Conservation (phyloP, 176 grass and related monocot species). For the Neostapfia colusana region DNA sequence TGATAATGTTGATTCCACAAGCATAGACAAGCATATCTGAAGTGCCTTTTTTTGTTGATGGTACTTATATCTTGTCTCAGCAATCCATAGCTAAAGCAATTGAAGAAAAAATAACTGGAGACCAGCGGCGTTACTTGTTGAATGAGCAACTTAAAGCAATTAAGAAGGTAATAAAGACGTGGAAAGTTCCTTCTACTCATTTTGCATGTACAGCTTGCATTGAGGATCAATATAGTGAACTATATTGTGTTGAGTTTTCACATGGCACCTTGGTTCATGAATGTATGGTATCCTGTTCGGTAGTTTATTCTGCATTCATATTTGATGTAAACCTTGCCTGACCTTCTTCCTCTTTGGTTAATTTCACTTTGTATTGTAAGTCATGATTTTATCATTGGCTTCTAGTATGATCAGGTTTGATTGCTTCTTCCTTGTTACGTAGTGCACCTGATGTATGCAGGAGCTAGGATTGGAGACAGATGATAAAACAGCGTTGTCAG, state of each 20-base stretch:
- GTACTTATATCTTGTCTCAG: constrained; percentile 30
- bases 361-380: background rate
- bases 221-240: constrained; percentile 14
- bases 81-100: constrained; percentile 84
- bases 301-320: background rate
- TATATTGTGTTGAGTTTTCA: background rate
- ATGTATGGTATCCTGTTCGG: background rate
- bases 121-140: constrained; percentile 92
- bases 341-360: background rate
- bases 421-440: background rate
- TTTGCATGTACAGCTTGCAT: background rate
- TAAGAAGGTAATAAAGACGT: constrained; percentile 64
- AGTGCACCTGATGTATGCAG: constrained; percentile 38
- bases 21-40: background rate
- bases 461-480: constrained; percentile 97
- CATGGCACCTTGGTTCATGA: background rate
- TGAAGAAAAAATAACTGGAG: constrained; percentile 98
- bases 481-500: constrained; percentile 97
- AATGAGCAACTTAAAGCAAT: constrained; percentile 99
- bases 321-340: background rate
- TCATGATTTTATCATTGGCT: background rate
- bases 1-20: constrained; percentile 2
- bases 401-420: constrained; percentile 19
- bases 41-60: constrained; percentile 15
- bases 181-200: background rate